Evolutionary conservation across 495 filamentous ascomycete genomes (phyloP).

Genomic region (Parachaetomium inaequale): DNA sequence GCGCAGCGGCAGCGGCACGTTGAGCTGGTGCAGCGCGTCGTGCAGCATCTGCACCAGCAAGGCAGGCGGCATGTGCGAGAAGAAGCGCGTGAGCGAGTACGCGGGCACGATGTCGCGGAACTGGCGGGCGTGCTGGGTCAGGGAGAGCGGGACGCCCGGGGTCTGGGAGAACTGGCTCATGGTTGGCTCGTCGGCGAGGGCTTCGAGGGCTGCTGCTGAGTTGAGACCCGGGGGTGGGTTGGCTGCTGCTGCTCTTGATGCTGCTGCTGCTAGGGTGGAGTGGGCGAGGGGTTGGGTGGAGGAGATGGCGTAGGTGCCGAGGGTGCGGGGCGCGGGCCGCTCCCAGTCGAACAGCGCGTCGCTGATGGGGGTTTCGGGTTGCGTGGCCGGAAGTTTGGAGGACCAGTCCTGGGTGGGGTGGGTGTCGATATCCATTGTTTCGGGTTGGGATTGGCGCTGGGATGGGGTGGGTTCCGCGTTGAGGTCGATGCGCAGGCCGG

Average conservation of each 20-base stretch:
- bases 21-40: constrained; percentile 78
- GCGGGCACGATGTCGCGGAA: constrained; percentile 84
- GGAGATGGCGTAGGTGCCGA: constrained; percentile 51
- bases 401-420: constrained; percentile 25
- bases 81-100: constrained; percentile 84
- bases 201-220: constrained; percentile 47
- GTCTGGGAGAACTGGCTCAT: constrained; percentile 87
- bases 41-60: constrained; percentile 74
- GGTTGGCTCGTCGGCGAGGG: constrained; percentile 80
- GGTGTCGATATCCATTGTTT: constrained; percentile 61
- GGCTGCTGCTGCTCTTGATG: background rate
- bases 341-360: constrained; percentile 79
- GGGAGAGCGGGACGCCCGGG: constrained; percentile 71
- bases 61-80: constrained; percentile 73
- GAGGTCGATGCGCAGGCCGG: constrained; percentile 89
- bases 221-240: background rate
- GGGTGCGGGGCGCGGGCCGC: constrained; percentile 44
- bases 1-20: constrained; percentile 61
- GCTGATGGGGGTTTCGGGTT: constrained; percentile 69
- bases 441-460: constrained; percentile 34
- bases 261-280: constrained; percentile 23
- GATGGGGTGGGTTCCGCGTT: constrained; percentile 59
- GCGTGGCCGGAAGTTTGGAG: constrained; percentile 58
- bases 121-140: constrained; percentile 79
- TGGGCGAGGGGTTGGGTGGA: constrained; percentile 51